These are phyloP conservation scores for Colletotrichum magnum DNA, from an alignment of 2,329 filamentous ascomycete genomes.

Conservation along the genomic window DNA sequence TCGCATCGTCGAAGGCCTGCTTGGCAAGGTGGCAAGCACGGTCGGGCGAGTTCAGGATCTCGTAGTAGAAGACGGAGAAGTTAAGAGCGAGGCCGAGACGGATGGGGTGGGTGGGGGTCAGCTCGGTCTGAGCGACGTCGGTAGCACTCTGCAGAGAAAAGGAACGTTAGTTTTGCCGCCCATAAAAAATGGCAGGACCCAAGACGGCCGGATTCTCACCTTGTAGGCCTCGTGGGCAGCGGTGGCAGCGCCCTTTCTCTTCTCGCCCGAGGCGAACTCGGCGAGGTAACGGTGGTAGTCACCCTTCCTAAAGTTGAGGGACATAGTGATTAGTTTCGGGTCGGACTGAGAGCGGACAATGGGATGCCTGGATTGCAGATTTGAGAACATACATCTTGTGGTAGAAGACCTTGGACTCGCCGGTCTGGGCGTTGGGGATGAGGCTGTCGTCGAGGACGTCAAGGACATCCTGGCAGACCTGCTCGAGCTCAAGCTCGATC, in stretches of 20 bases:
- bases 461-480: conserved; percentile 98
- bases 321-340: conserved; percentile 33
- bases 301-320: conserved; percentile 80
- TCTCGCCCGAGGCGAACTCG: conserved; percentile 93
- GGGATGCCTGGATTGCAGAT: conserved; percentile 5
- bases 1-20: conserved; percentile 98
- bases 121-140: conserved; percentile 97
- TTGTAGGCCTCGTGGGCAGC: conserved; percentile 97
- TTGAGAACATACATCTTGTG: conserved; percentile 93
- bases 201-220: conserved; percentile 67
- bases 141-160: conserved; percentile 81
- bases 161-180: conserved; percentile 9
- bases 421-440: conserved; percentile 95
- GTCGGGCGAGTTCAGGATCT: conserved; percentile 98
- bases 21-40: conserved; percentile 98
- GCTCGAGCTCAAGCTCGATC: conserved; percentile 97
- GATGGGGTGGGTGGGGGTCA: conserved; percentile 97
- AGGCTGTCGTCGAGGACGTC: conserved; percentile 93
- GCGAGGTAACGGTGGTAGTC: conserved; percentile 97
- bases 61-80: conserved; percentile 99
- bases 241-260: conserved; percentile 89
- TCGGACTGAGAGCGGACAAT: conserved; percentile 7
- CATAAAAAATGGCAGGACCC: not conserved
- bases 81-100: conserved; percentile 97
- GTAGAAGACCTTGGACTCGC: conserved; percentile 99